Conservation (phyloP, 78 protist species). For the Dictyostelium purpureum region DNA sequence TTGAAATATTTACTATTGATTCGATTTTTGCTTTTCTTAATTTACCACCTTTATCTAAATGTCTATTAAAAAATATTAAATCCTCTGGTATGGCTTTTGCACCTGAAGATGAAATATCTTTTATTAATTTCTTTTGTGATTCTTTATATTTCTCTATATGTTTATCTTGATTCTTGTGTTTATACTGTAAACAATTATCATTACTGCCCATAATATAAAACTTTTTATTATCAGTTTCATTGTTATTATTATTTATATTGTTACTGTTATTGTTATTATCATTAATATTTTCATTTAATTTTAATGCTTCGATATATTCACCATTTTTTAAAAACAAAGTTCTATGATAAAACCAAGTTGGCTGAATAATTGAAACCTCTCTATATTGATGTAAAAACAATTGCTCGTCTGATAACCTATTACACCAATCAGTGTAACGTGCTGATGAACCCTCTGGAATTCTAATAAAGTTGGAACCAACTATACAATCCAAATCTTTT, state of each 20-base stretch:
- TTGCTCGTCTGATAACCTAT: constrained; percentile 38
- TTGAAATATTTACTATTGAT: not conserved
- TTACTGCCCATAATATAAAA: constrained; percentile 12
- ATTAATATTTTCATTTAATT: not conserved
- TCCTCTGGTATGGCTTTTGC: constrained; percentile 60
- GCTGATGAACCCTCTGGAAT: constrained; percentile 60
- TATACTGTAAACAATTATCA: constrained; percentile 8
- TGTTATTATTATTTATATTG: not conserved
- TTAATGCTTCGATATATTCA: constrained; percentile 1
- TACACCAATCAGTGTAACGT: constrained; percentile 76
- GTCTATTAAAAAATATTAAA: constrained; percentile 59
- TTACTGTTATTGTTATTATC: not conserved
- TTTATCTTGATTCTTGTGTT: constrained; percentile 35
- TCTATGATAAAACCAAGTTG: constrained; percentile 73
- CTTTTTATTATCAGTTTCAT: not conserved
- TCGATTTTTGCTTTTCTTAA: constrained; percentile 13
- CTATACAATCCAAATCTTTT: not conserved
- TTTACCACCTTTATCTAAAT: constrained; percentile 13
- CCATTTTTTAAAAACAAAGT: not conserved
- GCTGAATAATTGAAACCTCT: constrained; percentile 69
- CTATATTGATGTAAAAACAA: constrained; percentile 50
- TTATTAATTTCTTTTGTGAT: not conserved
- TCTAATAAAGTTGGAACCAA: constrained; percentile 65
- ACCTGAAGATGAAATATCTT: not conserved
- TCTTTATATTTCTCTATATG: constrained; percentile 20